These are phyloP conservation scores for Rhytidiadelphus loreus DNA, from an alignment of 225 moss, liverwort and hornwort species.

Conservation along the genomic window DNA sequence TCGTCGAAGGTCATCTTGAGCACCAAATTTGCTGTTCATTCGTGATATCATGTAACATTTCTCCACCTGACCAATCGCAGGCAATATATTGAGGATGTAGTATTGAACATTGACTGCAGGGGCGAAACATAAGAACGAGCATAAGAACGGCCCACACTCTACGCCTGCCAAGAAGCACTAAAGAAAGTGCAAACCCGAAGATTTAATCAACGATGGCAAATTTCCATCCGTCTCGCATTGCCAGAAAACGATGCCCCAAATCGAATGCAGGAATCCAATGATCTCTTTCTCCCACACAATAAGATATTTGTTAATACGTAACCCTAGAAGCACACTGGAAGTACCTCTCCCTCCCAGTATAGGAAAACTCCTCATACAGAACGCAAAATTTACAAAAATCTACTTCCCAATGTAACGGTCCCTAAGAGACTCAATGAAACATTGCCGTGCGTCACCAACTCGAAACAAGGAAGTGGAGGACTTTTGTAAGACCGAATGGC, in stretches of 20 bases:
- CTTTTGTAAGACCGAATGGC: not conserved
- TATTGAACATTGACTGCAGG: not conserved
- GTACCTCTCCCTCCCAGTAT: not conserved
- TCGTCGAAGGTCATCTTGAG: slow-evolving; percentile 19
- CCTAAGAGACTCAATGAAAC: not conserved
- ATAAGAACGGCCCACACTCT: not conserved
- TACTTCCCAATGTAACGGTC: not conserved
- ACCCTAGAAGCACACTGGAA: not conserved
- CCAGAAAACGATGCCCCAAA: not conserved
- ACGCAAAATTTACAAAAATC: not conserved
- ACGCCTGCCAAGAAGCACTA: not conserved
- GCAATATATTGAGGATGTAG: not conserved
- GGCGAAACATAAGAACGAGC: not conserved
- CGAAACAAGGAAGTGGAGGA: not conserved
- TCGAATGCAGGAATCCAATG: not conserved
- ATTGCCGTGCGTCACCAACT: not conserved
- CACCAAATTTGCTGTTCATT: slow-evolving; percentile 27
- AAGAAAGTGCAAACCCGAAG: not conserved
- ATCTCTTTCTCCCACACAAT: not conserved
- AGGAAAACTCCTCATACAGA: not conserved
- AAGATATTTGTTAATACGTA: not conserved
- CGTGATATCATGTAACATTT: slow-evolving; percentile 41
- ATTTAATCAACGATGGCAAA: not conserved
- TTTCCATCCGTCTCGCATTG: not conserved
- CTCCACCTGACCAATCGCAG: slow-evolving; percentile 25